Evolutionary conservation across 2,329 filamentous ascomycete species (phyloP).

Genomic region (Neospermospora avenae): DNA sequence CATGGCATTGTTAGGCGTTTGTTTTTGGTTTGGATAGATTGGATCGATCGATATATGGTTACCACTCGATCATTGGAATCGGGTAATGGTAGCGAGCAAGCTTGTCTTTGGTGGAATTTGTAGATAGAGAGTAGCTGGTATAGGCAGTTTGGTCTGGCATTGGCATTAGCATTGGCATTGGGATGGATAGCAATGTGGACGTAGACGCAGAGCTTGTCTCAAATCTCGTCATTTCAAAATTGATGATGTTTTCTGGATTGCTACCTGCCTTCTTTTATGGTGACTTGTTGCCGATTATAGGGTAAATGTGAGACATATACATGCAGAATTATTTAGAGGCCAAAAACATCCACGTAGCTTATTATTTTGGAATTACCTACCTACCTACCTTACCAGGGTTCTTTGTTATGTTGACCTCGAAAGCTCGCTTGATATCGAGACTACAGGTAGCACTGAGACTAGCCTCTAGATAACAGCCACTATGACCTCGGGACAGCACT

Average conservation of each 20-base stretch:
- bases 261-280: no score
- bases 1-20: slow-evolving; percentile 6
- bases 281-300: no score
- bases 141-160: neutral
- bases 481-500: no score
- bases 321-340: no score
- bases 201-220: neutral
- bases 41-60: neutral
- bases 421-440: neutral
- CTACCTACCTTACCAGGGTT: no score
- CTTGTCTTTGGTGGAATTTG: neutral
- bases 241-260: no score
- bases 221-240: no score
- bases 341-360: no score
- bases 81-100: neutral
- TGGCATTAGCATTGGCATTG: neutral
- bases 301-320: no score
- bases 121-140: neutral
- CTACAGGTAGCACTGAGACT: neutral
- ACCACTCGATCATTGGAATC: neutral
- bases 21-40: neutral
- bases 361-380: no score
- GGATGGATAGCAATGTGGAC: neutral
- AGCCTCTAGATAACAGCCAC: no score
- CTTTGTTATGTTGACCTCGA: neutral